Conservation (phyloP, 2,329 filamentous ascomycete genomes). For the Claviceps maximensis region DNA sequence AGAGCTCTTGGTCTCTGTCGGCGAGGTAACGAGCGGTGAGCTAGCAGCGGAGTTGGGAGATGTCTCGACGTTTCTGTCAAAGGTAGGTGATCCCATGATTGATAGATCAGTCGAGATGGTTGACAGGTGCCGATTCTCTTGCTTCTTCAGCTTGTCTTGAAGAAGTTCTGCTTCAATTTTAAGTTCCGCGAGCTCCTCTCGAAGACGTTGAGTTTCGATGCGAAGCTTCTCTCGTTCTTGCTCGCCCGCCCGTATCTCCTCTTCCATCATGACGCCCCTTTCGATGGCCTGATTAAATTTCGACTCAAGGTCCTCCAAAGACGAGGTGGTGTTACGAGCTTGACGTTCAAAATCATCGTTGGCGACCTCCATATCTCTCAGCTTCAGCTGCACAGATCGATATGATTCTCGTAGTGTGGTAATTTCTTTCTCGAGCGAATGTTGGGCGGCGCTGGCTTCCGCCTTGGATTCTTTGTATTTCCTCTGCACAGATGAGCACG, state of each 20-base stretch:
- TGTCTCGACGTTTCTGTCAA: constrained; percentile 54
- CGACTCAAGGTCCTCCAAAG: constrained; percentile 89
- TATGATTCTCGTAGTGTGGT: constrained; percentile 78
- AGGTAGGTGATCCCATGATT: constrained; percentile 55
- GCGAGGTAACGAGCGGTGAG: constrained; percentile 80
- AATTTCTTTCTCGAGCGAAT: constrained; percentile 84
- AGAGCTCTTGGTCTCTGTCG: constrained; percentile 57
- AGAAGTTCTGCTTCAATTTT: constrained; percentile 92
- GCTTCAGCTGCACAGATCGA: constrained; percentile 64
- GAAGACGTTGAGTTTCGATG: constrained; percentile 79
- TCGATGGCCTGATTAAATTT: constrained; percentile 96
- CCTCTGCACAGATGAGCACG: constrained; percentile 38
- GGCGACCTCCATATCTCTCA: constrained; percentile 91
- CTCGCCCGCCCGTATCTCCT: constrained; percentile 83
- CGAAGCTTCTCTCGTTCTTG: constrained; percentile 80
- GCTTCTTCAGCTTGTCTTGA: constrained; percentile 80
- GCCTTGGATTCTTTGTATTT: constrained; percentile 94
- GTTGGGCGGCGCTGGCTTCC: constrained; percentile 76
- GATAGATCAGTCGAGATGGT: constrained; percentile 49
- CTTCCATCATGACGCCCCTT: constrained; percentile 81
- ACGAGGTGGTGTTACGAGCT: constrained; percentile 88
- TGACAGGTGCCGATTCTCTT: constrained; percentile 44
- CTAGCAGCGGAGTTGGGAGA: constrained; percentile 80
- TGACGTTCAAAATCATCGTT: constrained; percentile 98
- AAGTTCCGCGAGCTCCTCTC: constrained; percentile 83